Evolutionary conservation across 352 stramenopile species (phyloP).

Genomic region (Phytophthora brassicae): DNA sequence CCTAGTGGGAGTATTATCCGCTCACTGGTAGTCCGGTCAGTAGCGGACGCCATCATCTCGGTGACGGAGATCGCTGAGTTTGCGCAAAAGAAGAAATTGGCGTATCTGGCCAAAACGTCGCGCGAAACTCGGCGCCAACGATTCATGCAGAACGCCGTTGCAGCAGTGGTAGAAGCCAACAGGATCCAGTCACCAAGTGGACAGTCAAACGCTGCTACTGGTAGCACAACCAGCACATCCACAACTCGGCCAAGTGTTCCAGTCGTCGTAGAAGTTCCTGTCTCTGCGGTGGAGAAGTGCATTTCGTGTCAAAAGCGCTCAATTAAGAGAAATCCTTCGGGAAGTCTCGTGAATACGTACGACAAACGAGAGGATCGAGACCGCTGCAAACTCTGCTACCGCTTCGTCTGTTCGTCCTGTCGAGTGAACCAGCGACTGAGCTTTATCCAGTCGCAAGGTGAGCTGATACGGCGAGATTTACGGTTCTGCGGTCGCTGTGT

Average conservation of each 20-base stretch:
- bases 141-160: constrained; percentile 18
- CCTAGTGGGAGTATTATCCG: constrained; percentile 37
- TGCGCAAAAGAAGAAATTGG: constrained; percentile 41
- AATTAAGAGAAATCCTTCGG: constrained; percentile 5
- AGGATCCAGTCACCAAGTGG: constrained; percentile 13
- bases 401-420: constrained; percentile 37
- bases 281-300: constrained; percentile 29
- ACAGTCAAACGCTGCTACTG: constrained; percentile 21
- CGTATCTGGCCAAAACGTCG: constrained; percentile 27
- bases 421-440: constrained; percentile 29
- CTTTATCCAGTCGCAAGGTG: constrained; percentile 25
- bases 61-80: constrained; percentile 31
- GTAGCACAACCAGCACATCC: constrained; percentile 28
- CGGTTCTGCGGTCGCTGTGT: constrained; percentile 34
- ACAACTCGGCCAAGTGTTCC: constrained; percentile 26
- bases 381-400: constrained; percentile 34
- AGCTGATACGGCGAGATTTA: constrained; percentile 23
- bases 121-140: constrained; percentile 8
- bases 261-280: background rate
- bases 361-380: constrained; percentile 21
- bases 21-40: constrained; percentile 23
- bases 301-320: constrained; percentile 34
- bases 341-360: constrained; percentile 17
- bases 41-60: constrained; percentile 31
- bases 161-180: constrained; percentile 16